Base-by-base conservation (phyloP, 2,329 filamentous ascomycete species). In the Alternaria rosae region DNA sequence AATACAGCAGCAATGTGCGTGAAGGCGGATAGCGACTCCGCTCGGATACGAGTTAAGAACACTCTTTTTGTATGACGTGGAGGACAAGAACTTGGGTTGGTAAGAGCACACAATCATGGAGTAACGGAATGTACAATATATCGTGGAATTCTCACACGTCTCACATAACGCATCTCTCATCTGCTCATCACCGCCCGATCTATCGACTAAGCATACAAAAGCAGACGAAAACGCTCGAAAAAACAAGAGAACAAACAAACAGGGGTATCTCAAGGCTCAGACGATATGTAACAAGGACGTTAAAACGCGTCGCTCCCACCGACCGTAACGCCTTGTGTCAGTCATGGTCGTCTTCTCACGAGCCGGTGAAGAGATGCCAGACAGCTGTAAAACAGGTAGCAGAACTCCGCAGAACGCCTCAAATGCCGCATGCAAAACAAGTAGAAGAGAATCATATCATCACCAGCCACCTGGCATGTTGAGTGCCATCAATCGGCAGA, bases 181-280 rank as follows among this genome's bases (percentile, higher is more conserved):
- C 45, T 11, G 2, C 2, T 20, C 52, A 54, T 45, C 52, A 45
- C 21, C 13, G 4, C 10, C 5, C 41, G 26, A 13, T 44, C 17
- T 23, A 20, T 44, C 41, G 2, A 25, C 5, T 56, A 56, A 28
- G 42, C 42, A 56, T 48, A 48, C 43, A 56, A 2, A 23, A 30
- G 25, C 17, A 58, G 41, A 50, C 50, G 20, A 47, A 28, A 45
- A 53, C 52, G 43, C 12, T 32, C 41, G 28, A 35, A 54, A 26
- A 66, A 26, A 61, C 26, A 53, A 20, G 43, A 51, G 17, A 62
- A 41, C 45, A 57, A 17, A 26, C 44, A 41, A 28, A 32, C 48
- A 47, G 60, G 68, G 68, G 67, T 70, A 70, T 70, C 67, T 68
- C 65, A 63, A 68, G 65, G 30, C 66, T 53, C 53, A 62, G 60